A percentile compares a stretch with the other conserved stretches of the same genome.
Evolutionary conservation across 345 rosid species (phyloP).

Genomic region (Firmiana major): DNA sequence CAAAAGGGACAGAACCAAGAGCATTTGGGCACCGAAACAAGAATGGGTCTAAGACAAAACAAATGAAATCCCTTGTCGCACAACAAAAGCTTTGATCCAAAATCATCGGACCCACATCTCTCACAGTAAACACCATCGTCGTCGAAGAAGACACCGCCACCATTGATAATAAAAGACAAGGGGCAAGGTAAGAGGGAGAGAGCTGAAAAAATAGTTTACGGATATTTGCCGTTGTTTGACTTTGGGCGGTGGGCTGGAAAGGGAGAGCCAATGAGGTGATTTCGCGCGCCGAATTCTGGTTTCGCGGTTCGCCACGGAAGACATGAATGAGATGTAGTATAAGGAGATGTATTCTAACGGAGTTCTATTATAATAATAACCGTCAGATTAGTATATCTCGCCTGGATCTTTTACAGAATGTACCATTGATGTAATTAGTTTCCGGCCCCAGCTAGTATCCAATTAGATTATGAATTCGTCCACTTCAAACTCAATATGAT

Average conservation of each 20-base stretch:
- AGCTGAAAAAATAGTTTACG: not conserved
- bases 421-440: not conserved
- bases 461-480: too few species aligned
- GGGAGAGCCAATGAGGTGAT: not conserved
- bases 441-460: not conserved
- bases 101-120: conserved; percentile 68
- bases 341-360: not conserved
- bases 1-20: conserved; percentile 80
- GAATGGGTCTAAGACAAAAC: conserved; percentile 83
- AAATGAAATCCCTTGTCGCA: conserved; percentile 83
- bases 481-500: too few species aligned
- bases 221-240: too few species aligned
- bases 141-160: not conserved
- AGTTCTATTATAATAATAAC: not conserved
- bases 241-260: not conserved
- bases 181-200: not conserved
- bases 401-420: not conserved
- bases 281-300: conserved; percentile 9
- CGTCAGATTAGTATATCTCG: not conserved
- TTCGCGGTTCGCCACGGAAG: conserved; percentile 3
- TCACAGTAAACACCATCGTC: conserved; percentile 42
- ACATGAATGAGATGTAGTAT: not conserved
- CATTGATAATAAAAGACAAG: not conserved
- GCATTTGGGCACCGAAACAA: conserved; percentile 76
- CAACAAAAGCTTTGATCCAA: conserved; percentile 59